Conservation (phyloP, 805 yeast genomes). For the Clavispora carvajalis region DNA sequence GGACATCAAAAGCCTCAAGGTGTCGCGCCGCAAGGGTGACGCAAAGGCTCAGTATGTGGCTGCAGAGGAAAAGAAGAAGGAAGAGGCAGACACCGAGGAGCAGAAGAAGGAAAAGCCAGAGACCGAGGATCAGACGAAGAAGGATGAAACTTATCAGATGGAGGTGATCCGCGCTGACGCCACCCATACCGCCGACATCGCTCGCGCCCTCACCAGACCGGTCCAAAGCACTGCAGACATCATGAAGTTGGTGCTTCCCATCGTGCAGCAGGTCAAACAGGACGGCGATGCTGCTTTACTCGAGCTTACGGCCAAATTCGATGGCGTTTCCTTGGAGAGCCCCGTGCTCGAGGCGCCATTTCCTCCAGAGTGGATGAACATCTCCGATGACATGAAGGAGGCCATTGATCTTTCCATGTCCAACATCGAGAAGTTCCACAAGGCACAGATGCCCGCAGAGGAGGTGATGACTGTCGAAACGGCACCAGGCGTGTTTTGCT, state of each 20-base stretch:
- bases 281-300: constrained; percentile 84
- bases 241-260: constrained; percentile 88
- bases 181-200: constrained; percentile 40
- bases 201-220: constrained; percentile 78
- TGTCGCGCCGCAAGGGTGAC: constrained; percentile 91
- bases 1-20: constrained; percentile 77
- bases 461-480: constrained; percentile 83
- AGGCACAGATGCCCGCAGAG: constrained; percentile 75
- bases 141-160: constrained; percentile 40
- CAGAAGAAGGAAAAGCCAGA: constrained; percentile 12
- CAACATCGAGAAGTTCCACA: constrained; percentile 88
- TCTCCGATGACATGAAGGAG: constrained; percentile 65
- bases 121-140: constrained; percentile 7
- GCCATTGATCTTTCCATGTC: constrained; percentile 88
- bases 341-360: constrained; percentile 89
- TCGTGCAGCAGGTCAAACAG: constrained; percentile 67
- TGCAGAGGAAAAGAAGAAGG: constrained; percentile 21
- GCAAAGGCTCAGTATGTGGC: constrained; percentile 72
- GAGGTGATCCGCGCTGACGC: constrained; percentile 38
- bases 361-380: constrained; percentile 67
- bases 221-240: constrained; percentile 90
- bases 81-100: constrained; percentile 14
- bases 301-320: constrained; percentile 89
- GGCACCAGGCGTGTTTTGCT: constrained; percentile 87
- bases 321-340: constrained; percentile 63